Percentiles rank a stretch among this genome's conserved stretches.
Conservation (phyloP, 345 rosid genomes). For the Ricinus communis region DNA sequence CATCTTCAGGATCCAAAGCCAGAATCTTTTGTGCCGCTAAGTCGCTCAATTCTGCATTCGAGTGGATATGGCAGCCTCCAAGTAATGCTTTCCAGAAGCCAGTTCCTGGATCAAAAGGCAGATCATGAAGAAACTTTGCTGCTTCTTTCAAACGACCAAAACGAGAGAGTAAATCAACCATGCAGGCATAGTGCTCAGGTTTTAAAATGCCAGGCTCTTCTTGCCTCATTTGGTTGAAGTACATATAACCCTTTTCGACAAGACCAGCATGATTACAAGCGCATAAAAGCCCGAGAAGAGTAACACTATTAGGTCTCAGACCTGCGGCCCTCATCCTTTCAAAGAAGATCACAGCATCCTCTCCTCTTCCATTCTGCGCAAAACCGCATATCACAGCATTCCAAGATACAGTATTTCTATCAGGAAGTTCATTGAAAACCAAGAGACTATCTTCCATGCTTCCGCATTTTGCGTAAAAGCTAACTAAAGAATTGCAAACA, state of each 20-base stretch:
- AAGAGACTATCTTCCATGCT: constrained; percentile 63
- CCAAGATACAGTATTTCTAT: constrained; percentile 57
- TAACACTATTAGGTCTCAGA: constrained; percentile 57
- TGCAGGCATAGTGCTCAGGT: constrained; percentile 72
- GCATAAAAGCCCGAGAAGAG: constrained; percentile 67
- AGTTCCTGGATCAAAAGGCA: constrained; percentile 72
- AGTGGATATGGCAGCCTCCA: constrained; percentile 79
- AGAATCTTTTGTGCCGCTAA: constrained; percentile 54
- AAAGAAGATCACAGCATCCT: constrained; percentile 55
- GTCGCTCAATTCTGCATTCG: constrained; percentile 49
- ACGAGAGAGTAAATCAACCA: constrained; percentile 79
- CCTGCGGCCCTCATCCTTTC: constrained; percentile 44
- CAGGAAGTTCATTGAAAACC: constrained; percentile 45
- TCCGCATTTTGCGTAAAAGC: constrained; percentile 82
- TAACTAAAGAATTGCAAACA: constrained; percentile 62
- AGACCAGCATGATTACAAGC: constrained; percentile 84
- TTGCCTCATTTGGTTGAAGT: constrained; percentile 47
- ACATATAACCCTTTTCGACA: constrained; percentile 55
- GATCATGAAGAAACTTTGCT: constrained; percentile 39
- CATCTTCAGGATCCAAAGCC: constrained; percentile 68
- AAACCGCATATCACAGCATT: constrained; percentile 79
- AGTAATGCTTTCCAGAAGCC: constrained; percentile 92
- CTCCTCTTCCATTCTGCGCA: constrained; percentile 77
- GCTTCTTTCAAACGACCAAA: constrained; percentile 65
- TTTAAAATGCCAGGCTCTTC: constrained; percentile 41